Evolutionary conservation across 306 rosid species (phyloP), one percentile per base, ranked within the genome.

Genomic region (Cicer arietinum): DNA sequence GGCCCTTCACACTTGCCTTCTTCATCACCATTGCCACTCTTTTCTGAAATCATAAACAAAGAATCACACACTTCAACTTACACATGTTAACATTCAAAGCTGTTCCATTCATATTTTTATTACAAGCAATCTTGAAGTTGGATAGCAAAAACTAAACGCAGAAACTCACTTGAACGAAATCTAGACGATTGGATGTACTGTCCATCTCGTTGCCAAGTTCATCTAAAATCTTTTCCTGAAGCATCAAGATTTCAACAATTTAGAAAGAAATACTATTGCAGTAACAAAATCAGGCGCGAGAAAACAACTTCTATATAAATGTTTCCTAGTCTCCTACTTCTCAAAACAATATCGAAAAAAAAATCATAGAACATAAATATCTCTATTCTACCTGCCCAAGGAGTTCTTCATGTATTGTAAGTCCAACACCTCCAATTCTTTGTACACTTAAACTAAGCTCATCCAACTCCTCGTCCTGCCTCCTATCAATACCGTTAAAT

Each of bases 361-460:
- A 25, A 73, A 58, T n/a, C 75, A 70, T 13, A 66, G 59, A 18
- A 75, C 56, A 39, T 53, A 18, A 48, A 67, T 35, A 39, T 56
- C 61, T 60, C 69, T 79, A 74, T 62, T 61, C 65, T 85, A 95
- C 99, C 94, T 95, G 99, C 39, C 88, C 89, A 6, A 82, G 73
- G 77, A 95, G 98, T 84, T 92, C 99, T 60, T 95, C 98, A 58
- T 92, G 98, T 85, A 95, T 92, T 0, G 98, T 95, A 78, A 95
- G 97, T 74, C 99, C 98, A 69, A 95, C 98, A 75, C 96, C 97
- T 67, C 99, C 99, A 71, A 95, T 92, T 86, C 94, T 88, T 77
- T 85, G 93, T 80, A 92, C 97, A 62, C 98, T 92, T 51, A 87
- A 86, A 83, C 94, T 95, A 79, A 95, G 90, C 84, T 92, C 94